Base-by-base conservation (phyloP, 1,284 basidiomycete species). In the Leccinum glutinopallens region DNA sequence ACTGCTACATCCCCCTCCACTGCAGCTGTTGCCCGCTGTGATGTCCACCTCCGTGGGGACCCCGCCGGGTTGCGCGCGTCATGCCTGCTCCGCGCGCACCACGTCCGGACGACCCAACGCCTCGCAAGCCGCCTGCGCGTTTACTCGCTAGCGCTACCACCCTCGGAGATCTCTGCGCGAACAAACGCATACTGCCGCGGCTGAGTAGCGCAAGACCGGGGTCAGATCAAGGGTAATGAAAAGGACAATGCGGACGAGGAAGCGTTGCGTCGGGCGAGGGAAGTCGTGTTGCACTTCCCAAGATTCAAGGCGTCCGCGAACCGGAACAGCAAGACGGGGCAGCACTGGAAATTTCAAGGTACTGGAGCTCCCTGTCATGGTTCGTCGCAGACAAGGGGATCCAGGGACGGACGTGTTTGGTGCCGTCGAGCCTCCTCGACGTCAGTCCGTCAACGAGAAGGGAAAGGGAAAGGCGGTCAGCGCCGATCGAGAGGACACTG, bases 91-190 rank as follows among this genome's bases (percentile, higher is more conserved):
- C 0, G 79, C 70, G 39, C 77, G 66, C 25, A 75, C 66, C 35
- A 37, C 35, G 35, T 37, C 35, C 35, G 35, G 12, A 37, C 90
- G 90, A 92, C 66, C 90, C 89, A 0, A 90, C 86, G 2, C 90
- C 90, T 8, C 87, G 91, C 19, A 80, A 82, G 46, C 88, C 88
- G 0, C 87, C 87, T 4, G 66, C 69, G 15, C 68, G 70, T 22
- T 73, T 65, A 69, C 79, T 71, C 51, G 64, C 63, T 19, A 71
- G 49, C 5, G 2, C 69, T 19, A 71, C 71, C 41, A 73, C 63
- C 7, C 17, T 61, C n/a, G 12, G 62, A 6, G 67, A 66, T 58
- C 68, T 70, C 51, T 71, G 67, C 33, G 71, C 69, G 33, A 69
- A 59, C 54, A 35, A 72, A 67, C 35, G 69, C 19, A 71, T 66